Conservation (phyloP, 805 yeast genomes). For the Barnettozyma californica region DNA sequence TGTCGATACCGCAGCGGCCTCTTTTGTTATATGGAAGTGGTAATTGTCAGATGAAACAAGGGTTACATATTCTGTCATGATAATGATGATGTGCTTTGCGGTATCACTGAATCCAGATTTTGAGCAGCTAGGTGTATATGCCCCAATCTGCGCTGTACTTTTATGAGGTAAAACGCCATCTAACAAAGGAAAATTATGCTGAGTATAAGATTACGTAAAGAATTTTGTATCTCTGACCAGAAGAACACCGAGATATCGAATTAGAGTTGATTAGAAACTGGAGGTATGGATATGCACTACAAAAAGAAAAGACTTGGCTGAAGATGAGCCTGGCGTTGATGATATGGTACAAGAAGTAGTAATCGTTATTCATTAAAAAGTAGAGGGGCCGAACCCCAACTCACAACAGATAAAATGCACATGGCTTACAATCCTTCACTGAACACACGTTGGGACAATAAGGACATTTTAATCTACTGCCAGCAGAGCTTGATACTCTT, state of each 20-base stretch:
- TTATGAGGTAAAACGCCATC: no score
- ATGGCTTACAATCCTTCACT: slow-evolving; percentile 37
- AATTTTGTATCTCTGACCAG: no score
- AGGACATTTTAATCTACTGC: slow-evolving; percentile 59
- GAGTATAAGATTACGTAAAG: not conserved
- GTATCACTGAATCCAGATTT: not conserved
- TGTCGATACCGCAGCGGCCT: slow-evolving; percentile 72
- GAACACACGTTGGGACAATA: slow-evolving; percentile 55
- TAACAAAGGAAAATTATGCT: not conserved
- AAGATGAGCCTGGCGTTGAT: no score
- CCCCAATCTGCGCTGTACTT: no score
- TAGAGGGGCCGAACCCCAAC: no score
- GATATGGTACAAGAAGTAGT: no score
- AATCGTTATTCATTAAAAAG: not conserved
- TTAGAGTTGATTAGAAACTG: no score
- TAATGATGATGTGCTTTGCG: not conserved
- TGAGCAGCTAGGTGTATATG: not conserved
- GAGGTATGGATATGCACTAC: no score
- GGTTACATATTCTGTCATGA: slow-evolving; percentile 42
- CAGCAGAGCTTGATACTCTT: slow-evolving; percentile 18
- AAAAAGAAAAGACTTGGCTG: no score
- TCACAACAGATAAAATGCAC: slow-evolving; percentile 30
- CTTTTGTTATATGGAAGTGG: slow-evolving; percentile 55
- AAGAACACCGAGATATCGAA: no score
- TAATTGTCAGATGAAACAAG: slow-evolving; percentile 71